A percentile compares a stretch with the other conserved stretches of the same genome.
Conservation (phyloP, 805 yeast genomes). For the Candida caryicola region DNA sequence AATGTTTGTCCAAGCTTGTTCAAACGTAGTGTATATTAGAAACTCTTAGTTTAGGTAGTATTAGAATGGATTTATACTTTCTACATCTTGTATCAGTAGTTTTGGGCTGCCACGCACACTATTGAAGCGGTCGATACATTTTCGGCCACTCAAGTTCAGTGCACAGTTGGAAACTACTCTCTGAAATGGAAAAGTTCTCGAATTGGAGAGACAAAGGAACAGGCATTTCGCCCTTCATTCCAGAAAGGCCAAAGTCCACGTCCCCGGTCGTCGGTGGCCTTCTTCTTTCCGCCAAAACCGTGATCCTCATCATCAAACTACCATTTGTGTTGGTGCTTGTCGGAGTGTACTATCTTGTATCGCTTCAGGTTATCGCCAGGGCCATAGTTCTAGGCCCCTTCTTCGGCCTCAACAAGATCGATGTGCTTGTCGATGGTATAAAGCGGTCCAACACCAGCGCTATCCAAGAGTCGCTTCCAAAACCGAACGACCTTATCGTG, state of each 20-base stretch:
- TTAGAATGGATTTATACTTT: conserved; percentile 1
- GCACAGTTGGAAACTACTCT: background rate
- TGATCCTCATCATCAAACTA: conserved; percentile 23
- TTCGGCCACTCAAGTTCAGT: no score
- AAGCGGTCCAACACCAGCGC: conserved; percentile 39
- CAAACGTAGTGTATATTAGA: conserved; percentile 17
- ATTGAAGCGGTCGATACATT: no score
- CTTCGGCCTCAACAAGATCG: conserved; percentile 36
- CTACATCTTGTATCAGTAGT: background rate
- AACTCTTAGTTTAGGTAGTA: conserved; percentile 3
- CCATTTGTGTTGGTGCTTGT: conserved; percentile 24
- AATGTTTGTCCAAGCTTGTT: conserved; percentile 4
- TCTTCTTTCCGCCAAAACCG: conserved; percentile 9
- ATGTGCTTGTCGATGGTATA: conserved; percentile 49
- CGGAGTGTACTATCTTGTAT: conserved; percentile 25
- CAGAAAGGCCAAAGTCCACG: conserved; percentile 21
- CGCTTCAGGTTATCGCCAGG: conserved; percentile 14
- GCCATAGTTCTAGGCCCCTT: conserved; percentile 21
- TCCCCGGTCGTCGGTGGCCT: conserved; percentile 21
- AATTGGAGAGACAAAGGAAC: conserved; percentile 87
- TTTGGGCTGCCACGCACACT: background rate
- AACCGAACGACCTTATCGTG: conserved; percentile 48
- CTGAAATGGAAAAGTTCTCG: conserved; percentile 74
- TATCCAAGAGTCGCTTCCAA: conserved; percentile 34
- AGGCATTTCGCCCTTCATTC: conserved; percentile 89